These are phyloP conservation scores for Paecilomyces formosus DNA, from an alignment of 2,329 filamentous ascomycete species.

Conservation along the genomic window DNA sequence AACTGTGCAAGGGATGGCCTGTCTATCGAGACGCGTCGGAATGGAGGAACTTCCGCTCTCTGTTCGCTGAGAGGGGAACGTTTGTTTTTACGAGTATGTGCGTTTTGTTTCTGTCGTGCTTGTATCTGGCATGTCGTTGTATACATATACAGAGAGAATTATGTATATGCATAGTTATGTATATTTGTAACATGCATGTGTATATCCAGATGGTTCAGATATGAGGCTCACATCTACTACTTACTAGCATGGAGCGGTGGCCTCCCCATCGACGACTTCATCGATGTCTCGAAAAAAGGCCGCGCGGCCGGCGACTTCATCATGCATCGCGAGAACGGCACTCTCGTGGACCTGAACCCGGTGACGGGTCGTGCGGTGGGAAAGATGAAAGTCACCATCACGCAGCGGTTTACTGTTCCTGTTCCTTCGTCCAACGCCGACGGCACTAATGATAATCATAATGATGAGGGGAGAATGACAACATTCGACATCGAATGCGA, in stretches of 20 bases:
- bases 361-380: constrained; percentile 38
- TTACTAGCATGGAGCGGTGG: constrained; percentile 41
- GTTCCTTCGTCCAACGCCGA: background rate
- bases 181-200: too few species aligned
- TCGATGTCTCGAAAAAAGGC: constrained; percentile 40
- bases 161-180: too few species aligned
- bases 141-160: too few species aligned
- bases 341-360: constrained; percentile 38
- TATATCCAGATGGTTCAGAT: too few species aligned
- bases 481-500: constrained; percentile 11
- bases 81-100: constrained; percentile 44
- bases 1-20: constrained; percentile 50
- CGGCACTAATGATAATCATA: too few species aligned
- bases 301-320: constrained; percentile 44
- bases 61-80: constrained; percentile 40
- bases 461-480: background rate
- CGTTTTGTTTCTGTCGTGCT: background rate
- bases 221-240: background rate
- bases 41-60: constrained; percentile 45
- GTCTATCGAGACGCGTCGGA: constrained; percentile 48
- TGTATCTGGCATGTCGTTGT: background rate
- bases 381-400: constrained; percentile 51
- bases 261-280: constrained; percentile 38
- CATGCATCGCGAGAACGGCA: constrained; percentile 48
- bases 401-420: constrained; percentile 25